Conservation (phyloP, 2,329 filamentous ascomycete species). For the Botrytis pseudocinerea region DNA sequence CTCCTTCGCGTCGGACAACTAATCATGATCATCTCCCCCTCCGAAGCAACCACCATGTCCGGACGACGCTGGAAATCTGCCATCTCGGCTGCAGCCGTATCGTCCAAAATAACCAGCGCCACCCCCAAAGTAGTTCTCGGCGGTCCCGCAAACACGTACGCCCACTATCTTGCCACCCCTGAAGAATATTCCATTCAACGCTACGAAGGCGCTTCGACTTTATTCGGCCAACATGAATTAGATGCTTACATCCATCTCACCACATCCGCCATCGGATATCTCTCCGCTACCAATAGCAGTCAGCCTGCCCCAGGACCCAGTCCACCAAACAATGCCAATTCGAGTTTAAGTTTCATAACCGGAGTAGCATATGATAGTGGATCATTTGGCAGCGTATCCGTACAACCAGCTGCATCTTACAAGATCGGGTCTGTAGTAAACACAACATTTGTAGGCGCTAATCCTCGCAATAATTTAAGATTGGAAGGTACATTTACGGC, state of each 20-base stretch:
- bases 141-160: conserved; percentile 86
- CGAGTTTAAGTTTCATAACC: conserved; percentile 74
- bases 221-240: conserved; percentile 79
- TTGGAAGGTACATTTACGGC: conserved; percentile 76
- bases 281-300: conserved; percentile 52
- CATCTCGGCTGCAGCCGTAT: conserved; percentile 46
- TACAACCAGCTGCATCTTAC: conserved; percentile 56
- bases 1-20: conserved; percentile 81
- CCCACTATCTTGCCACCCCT: conserved; percentile 71
- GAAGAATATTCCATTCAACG: conserved; percentile 83
- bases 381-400: conserved; percentile 67
- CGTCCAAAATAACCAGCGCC: conserved; percentile 35
- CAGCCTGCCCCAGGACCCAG: conserved; percentile 55
- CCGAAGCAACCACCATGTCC: conserved; percentile 90
- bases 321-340: conserved; percentile 75
- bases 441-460: conserved; percentile 77
- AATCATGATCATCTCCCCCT: conserved; percentile 78
- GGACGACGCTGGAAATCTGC: conserved; percentile 81
- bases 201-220: conserved; percentile 88
- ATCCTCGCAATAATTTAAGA: conserved; percentile 83
- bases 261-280: conserved; percentile 65
- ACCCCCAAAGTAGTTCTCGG: conserved; percentile 77
- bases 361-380: conserved; percentile 74
- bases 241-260: conserved; percentile 86
- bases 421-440: conserved; percentile 60